Base-by-base conservation (phyloP, 2,329 filamentous ascomycete species). In the Penicillium aurantiogriseum region DNA sequence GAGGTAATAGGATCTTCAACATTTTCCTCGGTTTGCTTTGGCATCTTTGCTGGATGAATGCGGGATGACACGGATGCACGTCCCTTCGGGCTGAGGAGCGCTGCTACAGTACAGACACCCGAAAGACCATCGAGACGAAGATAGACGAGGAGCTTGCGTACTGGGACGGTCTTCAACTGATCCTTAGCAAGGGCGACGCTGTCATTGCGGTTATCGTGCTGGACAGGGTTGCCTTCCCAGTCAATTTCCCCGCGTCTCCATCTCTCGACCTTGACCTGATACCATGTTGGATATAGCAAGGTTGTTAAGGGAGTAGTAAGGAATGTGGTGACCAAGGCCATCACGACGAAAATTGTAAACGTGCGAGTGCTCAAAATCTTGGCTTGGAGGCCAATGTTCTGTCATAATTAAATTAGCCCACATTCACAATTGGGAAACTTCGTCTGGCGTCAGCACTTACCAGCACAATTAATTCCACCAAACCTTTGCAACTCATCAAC, bases 401-500 rank as follows among this genome's bases (percentile, higher is more conserved):
- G 63, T 11, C 54, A 7, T 3, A 39, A 3, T 17, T 23, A 1
- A 15, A 15, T 57, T 27, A 57, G 54, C 9, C 3, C 3, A 19
- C 13, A 13, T 50, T 13, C 33, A 8, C 9, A 6, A 10, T 36
- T 11, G 17, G 15, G 2, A 2, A 15, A 15, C 17, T 4, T 5
- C 11, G 2, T 3, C 2, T 4, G 4, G 9, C 1, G 3, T 36
- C 8, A 54, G 7, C 11, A 52, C 55, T 49, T n/a, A 92, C 90
- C 74, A 96, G 74, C n/a, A 97, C 92, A 72, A 97, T 97, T 51
- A 97, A 79, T 73, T 97, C 92, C 0, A 97, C 92, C 10, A 97
- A 81, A 67, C 93, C 93, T 74, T 97, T 97, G 75, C 93, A 97
- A 76, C 91, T 96, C 93, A 97, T 97, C 67, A 97, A 77, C 17